A percentile compares a stretch with the other conserved stretches of the same genome.
These are phyloP conservation scores for Penicillium robsamsonii DNA, from an alignment of 495 filamentous ascomycete species.

Conservation along the genomic window DNA sequence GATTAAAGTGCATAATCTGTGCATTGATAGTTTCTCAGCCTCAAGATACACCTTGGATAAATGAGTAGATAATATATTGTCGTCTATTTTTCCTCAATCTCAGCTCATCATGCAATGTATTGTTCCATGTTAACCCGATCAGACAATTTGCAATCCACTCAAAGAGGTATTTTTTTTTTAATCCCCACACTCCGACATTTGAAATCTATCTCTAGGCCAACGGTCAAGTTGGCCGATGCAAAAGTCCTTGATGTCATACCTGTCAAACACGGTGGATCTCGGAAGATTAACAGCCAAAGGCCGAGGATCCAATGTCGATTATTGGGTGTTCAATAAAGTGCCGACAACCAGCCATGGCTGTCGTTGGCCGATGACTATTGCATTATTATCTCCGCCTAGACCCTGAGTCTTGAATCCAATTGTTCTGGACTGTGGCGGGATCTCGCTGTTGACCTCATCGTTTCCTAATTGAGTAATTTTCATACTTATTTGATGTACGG, in stretches of 20 bases:
- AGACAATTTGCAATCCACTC: background rate
- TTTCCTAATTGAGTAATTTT: background rate
- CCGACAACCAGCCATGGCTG: background rate
- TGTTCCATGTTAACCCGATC: background rate
- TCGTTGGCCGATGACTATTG: slow-evolving; percentile 1
- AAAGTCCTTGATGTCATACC: slow-evolving; percentile 6
- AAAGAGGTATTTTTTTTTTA: background rate
- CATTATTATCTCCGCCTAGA: background rate
- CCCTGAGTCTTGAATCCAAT: background rate
- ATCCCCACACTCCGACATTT: background rate
- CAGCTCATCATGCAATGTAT: background rate
- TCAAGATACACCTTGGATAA: background rate
- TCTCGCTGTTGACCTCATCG: background rate
- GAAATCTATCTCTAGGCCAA: background rate
- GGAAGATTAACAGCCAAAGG: background rate
- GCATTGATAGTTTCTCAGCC: background rate
- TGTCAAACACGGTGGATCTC: background rate
- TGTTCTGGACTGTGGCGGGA: background rate
- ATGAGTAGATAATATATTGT: background rate
- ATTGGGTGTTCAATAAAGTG: background rate
- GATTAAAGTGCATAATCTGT: background rate
- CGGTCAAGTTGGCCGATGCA: background rate
- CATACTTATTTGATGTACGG: too few relatives aligned
- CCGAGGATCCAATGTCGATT: background rate
- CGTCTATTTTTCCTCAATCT: background rate